phyloP scores from a whole-genome alignment of 164 flowering plant genomes.

The Annona squamosa region DNA sequence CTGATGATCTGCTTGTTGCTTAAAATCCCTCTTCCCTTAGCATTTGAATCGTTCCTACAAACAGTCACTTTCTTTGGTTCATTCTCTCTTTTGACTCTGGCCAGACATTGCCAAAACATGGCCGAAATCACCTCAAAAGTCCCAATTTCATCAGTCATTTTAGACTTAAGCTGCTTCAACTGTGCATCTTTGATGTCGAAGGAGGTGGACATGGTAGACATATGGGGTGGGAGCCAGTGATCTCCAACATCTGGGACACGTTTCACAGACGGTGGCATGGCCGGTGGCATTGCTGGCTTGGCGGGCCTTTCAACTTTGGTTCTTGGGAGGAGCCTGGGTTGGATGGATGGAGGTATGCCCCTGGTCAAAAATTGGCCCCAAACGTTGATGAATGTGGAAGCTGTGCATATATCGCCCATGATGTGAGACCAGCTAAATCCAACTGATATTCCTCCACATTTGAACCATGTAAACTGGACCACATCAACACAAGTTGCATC shows the following conservation, averaged over 20 bases:
- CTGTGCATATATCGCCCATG: slow-evolving; percentile 59
- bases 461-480: slow-evolving; percentile 64
- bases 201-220: slow-evolving; percentile 31
- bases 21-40: slow-evolving; percentile 16
- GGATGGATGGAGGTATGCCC: slow-evolving; percentile 10
- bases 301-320: slow-evolving; percentile 3
- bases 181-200: slow-evolving; percentile 33
- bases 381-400: slow-evolving; percentile 44
- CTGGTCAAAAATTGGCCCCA: slow-evolving; percentile 39
- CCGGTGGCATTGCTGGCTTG: background rate
- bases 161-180: slow-evolving; percentile 26
- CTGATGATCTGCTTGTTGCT: slow-evolving; percentile 37
- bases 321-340: slow-evolving; percentile 7
- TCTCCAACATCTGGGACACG: slow-evolving; percentile 41
- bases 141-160: slow-evolving; percentile 6
- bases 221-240: slow-evolving; percentile 33
- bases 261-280: slow-evolving; percentile 27
- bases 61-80: slow-evolving; percentile 37
- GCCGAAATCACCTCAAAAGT: slow-evolving; percentile 47
- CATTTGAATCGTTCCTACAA: slow-evolving; percentile 16
- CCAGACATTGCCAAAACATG: slow-evolving; percentile 53
- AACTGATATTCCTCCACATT: slow-evolving; percentile 62
- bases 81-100: slow-evolving; percentile 29
- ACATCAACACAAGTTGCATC: background rate
- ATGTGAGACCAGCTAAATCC: slow-evolving; percentile 80